Evolutionary conservation across 495 filamentous ascomycete species (phyloP).

Genomic region (Xylaria venustula): DNA sequence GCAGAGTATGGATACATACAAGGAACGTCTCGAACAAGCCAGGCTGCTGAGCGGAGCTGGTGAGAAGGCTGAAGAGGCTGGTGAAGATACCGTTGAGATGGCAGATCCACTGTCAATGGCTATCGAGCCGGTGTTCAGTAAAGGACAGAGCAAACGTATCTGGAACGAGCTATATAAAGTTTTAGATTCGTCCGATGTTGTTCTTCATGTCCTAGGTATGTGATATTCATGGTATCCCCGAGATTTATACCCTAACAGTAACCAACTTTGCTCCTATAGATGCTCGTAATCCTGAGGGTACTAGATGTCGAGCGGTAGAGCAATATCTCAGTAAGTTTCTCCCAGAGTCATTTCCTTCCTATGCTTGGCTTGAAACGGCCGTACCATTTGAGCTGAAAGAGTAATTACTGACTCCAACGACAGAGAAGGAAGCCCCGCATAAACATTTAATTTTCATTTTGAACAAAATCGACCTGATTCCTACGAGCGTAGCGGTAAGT

Average conservation of each 20-base stretch:
- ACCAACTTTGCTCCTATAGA: slow-evolving; percentile 41
- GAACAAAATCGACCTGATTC: slow-evolving; percentile 97
- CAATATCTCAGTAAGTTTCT: slow-evolving; percentile 96
- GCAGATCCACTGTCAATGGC: slow-evolving; percentile 63
- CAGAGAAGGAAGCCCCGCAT: slow-evolving; percentile 87
- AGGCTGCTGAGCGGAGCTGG: slow-evolving; percentile 67
- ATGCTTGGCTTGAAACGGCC: too few relatives aligned
- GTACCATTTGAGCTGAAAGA: too few relatives aligned
- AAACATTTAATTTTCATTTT: slow-evolving; percentile 91
- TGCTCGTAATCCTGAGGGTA: slow-evolving; percentile 86
- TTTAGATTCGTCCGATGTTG: slow-evolving; percentile 83
- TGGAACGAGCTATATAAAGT: slow-evolving; percentile 69
- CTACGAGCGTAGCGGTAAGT: slow-evolving; percentile 91
- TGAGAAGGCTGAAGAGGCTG: slow-evolving; percentile 50
- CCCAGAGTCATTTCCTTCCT: too few relatives aligned
- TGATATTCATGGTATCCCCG: not conserved
- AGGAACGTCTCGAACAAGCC: slow-evolving; percentile 72
- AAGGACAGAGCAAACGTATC: slow-evolving; percentile 91
- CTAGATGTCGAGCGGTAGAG: slow-evolving; percentile 84
- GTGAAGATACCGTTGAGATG: slow-evolving; percentile 38
- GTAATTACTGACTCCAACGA: too few relatives aligned
- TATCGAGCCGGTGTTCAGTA: slow-evolving; percentile 85
- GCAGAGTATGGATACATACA: slow-evolving; percentile 74
- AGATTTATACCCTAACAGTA: not conserved
- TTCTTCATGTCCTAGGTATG: slow-evolving; percentile 74